A percentile compares a stretch with the other conserved stretches of the same genome.
These are phyloP conservation scores for Pachysandra terminalis DNA, from an alignment of 164 flowering plant genomes.

Conservation along the genomic window DNA sequence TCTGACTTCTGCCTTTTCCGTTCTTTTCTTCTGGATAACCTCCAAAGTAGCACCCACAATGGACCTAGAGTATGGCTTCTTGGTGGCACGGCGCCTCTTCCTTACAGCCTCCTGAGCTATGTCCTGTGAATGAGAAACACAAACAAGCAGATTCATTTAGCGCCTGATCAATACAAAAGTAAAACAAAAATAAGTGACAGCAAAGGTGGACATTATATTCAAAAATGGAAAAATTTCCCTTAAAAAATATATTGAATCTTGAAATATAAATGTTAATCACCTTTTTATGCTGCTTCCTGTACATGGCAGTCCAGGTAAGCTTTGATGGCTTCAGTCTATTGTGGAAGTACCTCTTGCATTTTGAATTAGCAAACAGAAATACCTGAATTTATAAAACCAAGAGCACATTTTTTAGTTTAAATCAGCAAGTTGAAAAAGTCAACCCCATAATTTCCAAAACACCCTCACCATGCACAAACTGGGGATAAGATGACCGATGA, in stretches of 20 bases:
- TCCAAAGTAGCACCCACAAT: too few species aligned
- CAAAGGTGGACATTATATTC: background rate
- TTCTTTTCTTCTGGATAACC: constrained; percentile 55
- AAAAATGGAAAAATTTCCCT: too few species aligned
- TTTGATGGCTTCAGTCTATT: constrained; percentile 54
- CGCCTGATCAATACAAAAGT: background rate
- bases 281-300: too few species aligned
- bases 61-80: constrained; percentile 62
- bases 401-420: too few species aligned
- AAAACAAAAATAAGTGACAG: background rate
- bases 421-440: too few species aligned
- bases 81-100: constrained; percentile 49
- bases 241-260: too few species aligned
- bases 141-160: background rate
- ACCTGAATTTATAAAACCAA: constrained; percentile 27
- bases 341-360: constrained; percentile 66
- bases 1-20: constrained; percentile 55
- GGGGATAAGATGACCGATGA: too few species aligned
- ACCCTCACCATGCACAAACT: too few species aligned
- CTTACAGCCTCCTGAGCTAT: too few species aligned
- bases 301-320: too few species aligned
- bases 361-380: constrained; percentile 53
- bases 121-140: constrained; percentile 22
- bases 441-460: too few species aligned
- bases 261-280: constrained; percentile 11